phyloP scores from a whole-genome alignment of 441 rosid species.

The Populus hybrid region DNA sequence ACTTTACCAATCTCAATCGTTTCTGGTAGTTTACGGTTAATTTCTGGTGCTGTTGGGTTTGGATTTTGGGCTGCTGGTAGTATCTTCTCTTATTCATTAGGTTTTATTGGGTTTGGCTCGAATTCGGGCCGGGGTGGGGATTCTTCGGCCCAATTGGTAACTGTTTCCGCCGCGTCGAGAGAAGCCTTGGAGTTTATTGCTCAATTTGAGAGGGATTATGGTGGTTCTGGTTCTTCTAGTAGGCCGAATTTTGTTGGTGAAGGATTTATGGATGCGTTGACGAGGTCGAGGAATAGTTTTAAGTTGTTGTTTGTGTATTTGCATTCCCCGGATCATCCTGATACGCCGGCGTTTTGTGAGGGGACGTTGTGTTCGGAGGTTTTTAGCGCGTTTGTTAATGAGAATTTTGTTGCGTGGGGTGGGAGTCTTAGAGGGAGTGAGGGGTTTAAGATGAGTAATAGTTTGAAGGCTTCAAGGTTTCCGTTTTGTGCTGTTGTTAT shows the following conservation, averaged over 20 bases:
- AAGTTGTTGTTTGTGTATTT: conserved; percentile 86
- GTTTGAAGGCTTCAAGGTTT: conserved; percentile 88
- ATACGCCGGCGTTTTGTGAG: conserved; percentile 70
- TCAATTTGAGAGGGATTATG: conserved; percentile 78
- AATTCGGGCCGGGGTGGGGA: conserved; percentile 40
- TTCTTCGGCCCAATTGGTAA: conserved; percentile 49
- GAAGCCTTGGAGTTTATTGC: conserved; percentile 78
- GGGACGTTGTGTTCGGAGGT: conserved; percentile 66
- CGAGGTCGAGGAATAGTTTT: conserved; percentile 67
- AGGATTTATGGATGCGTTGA: conserved; percentile 93
- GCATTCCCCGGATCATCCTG: conserved; percentile 97
- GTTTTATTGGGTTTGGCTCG: conserved; percentile 69
- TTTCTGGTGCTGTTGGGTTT: conserved; percentile 84
- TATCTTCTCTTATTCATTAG: conserved; percentile 74
- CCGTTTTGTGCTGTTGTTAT: conserved; percentile 96
- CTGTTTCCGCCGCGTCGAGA: conserved; percentile 63
- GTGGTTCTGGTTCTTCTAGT: conserved; percentile 32
- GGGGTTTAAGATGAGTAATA: conserved; percentile 98
- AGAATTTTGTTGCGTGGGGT: no score
- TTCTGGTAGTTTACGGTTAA: conserved; percentile 77
- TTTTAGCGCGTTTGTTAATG: conserved; percentile 63
- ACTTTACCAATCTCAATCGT: conserved; percentile 79
- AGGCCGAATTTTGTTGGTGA: conserved; percentile 73
- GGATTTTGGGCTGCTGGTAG: conserved; percentile 98
- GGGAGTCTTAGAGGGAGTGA: conserved; percentile 88